Base-by-base conservation (phyloP, 1,284 basidiomycete genomes). In the Violaceomyces palustris region DNA sequence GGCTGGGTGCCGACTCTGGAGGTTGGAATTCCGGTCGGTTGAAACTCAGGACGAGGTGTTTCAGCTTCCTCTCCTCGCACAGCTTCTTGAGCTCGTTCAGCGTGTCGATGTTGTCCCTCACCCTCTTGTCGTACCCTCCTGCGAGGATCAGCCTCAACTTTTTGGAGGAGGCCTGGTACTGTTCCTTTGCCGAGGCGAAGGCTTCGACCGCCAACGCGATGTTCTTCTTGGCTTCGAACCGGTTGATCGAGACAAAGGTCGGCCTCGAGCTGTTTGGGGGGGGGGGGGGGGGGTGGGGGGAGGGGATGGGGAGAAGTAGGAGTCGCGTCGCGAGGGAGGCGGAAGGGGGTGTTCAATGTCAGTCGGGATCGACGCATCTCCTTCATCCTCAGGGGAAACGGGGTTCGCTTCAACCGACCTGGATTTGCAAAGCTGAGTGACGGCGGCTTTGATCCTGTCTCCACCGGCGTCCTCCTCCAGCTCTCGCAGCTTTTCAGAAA, bases 151-250 rank as follows among this genome's bases (percentile, higher is more conserved):
- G 51, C 5, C 66, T 52, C 35, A 67, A 36, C 0, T 31, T 26
- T 14, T 34, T 42, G 24, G 34, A 18, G 0, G 44, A 47, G 9
- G 44, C 54, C 37, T 57, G 53, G 11, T 44, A 15, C 40, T 66
- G 43, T 44, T 62, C 59, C 35, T 50, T 46, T 8, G 50, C 52
- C 4, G 39, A 29, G 4, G 85, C 83, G 61, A 93, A 96, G 0
- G 92, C 78, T 33, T 84, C 76, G 21, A 98, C 78, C 0, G 91
- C 91, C 2, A 98, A 77, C 0, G 80, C 82, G 0, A 81, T 79
- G 60, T 98, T 93, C 77, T 98, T 98, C 78, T 97, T 98, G 55
- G 81, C 83, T 75, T 98, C 93, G 67, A 94, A 98, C 1, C 93
- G 85, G 72, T 98, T 98, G 39, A 98, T 78, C 0, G 91, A 96